Evolutionary conservation across 1,284 basidiomycete genomes (phyloP).

Genomic region (Irpex sp.): DNA sequence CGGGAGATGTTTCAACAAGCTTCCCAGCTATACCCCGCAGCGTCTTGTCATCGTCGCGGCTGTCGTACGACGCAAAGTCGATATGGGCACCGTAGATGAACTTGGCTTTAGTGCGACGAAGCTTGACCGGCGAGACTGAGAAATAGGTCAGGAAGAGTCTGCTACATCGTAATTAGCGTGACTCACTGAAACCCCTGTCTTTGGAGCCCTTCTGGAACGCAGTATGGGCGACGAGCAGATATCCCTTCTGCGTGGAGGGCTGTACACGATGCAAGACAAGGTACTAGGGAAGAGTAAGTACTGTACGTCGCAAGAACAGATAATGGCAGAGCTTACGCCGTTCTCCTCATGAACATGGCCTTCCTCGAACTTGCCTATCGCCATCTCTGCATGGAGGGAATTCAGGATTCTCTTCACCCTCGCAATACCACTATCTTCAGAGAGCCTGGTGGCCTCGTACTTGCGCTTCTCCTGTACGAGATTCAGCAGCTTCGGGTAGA

Average conservation of each 20-base stretch:
- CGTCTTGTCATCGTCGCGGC: slow-evolving; percentile 48
- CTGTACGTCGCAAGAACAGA: background rate
- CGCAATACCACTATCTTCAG: slow-evolving; percentile 68
- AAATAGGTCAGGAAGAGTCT: slow-evolving; percentile 1
- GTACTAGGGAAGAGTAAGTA: slow-evolving; percentile 51
- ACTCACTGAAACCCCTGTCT: slow-evolving; percentile 73
- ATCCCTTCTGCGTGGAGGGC: slow-evolving; percentile 87
- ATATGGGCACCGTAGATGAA: slow-evolving; percentile 81
- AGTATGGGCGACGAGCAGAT: slow-evolving; percentile 86
- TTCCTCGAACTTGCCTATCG: slow-evolving; percentile 76
- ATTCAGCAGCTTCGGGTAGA: slow-evolving; percentile 90
- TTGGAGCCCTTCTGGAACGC: slow-evolving; percentile 80
- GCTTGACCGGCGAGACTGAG: slow-evolving; percentile 78
- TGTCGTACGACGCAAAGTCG: slow-evolving; percentile 62
- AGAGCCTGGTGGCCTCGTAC: slow-evolving; percentile 64
- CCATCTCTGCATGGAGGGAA: slow-evolving; percentile 87
- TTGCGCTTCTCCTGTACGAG: slow-evolving; percentile 79
- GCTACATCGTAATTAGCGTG: background rate
- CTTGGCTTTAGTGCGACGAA: slow-evolving; percentile 73
- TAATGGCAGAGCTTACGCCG: slow-evolving; percentile 54
- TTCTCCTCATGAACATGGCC: slow-evolving; percentile 96
- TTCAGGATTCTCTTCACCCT: slow-evolving; percentile 83
- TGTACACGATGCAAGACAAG: slow-evolving; percentile 90
- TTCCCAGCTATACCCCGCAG: slow-evolving; percentile 75
- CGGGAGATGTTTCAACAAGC: slow-evolving; percentile 60